Conservation (phyloP, 768 basidiomycete genomes). For the Daedaleopsis nitida region DNA sequence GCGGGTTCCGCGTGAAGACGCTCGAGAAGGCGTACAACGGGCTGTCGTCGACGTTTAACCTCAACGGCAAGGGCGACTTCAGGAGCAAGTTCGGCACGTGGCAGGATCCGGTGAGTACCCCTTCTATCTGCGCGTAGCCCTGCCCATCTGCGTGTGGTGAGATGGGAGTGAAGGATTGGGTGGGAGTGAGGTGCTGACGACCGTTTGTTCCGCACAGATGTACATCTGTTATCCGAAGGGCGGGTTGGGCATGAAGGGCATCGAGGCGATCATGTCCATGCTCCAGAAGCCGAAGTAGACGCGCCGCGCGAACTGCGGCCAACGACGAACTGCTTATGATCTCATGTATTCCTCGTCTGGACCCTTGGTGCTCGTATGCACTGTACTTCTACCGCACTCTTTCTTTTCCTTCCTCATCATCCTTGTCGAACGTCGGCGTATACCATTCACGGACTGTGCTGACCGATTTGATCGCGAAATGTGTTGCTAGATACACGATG, state of each 20-base stretch:
- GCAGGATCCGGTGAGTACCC: constrained; percentile 33
- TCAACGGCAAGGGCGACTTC: constrained; percentile 42
- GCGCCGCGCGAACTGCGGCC: neutral
- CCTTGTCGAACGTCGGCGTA: too few species aligned
- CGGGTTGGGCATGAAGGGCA: constrained; percentile 33
- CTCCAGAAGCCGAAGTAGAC: constrained; percentile 34
- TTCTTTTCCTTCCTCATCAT: too few species aligned
- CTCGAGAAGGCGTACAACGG: constrained; percentile 44
- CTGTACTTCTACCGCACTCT: too few species aligned
- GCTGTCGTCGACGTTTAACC: constrained; percentile 35
- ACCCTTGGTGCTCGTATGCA: too few species aligned
- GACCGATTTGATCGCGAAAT: too few species aligned
- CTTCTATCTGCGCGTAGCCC: neutral
- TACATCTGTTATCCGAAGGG: constrained; percentile 38
- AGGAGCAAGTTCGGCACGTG: constrained; percentile 37
- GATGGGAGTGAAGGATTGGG: neutral
- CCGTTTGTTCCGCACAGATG: constrained; percentile 19
- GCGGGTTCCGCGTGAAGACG: constrained; percentile 35
- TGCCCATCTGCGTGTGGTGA: neutral
- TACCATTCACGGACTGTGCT: too few species aligned
- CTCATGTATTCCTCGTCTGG: neutral
- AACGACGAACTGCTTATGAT: neutral
- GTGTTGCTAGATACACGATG: too few species aligned
- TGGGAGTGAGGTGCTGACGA: constrained; percentile 1
- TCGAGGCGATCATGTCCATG: constrained; percentile 36